These are phyloP conservation scores for Xylaria acuta DNA, from an alignment of 495 filamentous ascomycete genomes.

Conservation along the genomic window DNA sequence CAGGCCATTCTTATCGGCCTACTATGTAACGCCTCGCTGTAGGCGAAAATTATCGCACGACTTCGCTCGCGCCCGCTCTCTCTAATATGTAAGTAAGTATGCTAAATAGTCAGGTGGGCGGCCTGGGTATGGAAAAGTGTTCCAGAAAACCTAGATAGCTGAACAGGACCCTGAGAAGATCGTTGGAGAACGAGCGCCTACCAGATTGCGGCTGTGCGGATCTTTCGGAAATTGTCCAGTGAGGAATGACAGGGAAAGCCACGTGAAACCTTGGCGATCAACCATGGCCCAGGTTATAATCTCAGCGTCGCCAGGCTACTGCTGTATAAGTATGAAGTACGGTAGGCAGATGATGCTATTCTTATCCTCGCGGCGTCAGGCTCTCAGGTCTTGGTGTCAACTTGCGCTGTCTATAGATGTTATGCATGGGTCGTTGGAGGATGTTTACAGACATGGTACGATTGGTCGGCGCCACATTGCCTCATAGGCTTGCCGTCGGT, in stretches of 20 bases:
- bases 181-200: not conserved
- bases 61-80: not conserved
- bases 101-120: not conserved
- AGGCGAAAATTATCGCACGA: not conserved
- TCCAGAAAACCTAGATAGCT: not conserved
- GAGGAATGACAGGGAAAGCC: slow-evolving; percentile 18
- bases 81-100: not conserved
- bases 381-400: not conserved
- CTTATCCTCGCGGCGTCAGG: slow-evolving; percentile 4
- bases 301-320: not conserved
- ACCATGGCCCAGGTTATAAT: slow-evolving; percentile 11
- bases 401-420: not conserved
- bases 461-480: slow-evolving; percentile 1
- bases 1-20: not conserved
- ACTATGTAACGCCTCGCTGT: not conserved
- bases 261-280: slow-evolving; percentile 24
- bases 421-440: slow-evolving; percentile 27
- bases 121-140: not conserved
- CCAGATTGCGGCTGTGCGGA: slow-evolving; percentile 11
- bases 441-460: not conserved
- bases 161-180: not conserved
- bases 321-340: not conserved
- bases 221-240: slow-evolving; percentile 13
- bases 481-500: not conserved
- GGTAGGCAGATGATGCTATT: slow-evolving; percentile 10